Conservation (phyloP, 2,329 filamentous ascomycete genomes). For the Rachicladosporium sp. region DNA sequence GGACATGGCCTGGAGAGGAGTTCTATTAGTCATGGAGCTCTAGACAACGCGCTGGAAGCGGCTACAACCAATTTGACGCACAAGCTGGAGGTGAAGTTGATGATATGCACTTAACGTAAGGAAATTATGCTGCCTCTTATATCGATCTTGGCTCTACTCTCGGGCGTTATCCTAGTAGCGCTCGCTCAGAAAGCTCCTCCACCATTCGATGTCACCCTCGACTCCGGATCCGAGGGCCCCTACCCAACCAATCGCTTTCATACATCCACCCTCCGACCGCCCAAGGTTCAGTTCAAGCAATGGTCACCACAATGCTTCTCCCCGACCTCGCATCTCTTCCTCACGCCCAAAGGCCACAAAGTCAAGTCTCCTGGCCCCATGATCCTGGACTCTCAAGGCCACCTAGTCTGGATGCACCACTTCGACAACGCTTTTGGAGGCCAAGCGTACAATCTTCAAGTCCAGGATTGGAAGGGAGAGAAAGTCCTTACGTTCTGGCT, state of each 20-base stretch:
- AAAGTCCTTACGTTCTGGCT: conserved; percentile 24
- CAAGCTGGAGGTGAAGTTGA: no score
- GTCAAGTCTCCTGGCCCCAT: conserved; percentile 14
- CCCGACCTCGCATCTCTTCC: conserved; percentile 16
- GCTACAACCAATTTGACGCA: no score
- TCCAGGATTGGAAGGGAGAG: conserved; percentile 21
- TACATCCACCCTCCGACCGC: conserved; percentile 14
- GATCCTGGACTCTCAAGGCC: conserved; percentile 15
- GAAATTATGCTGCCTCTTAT: no score
- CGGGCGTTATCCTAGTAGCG: no score
- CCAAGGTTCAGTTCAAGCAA: conserved; percentile 16
- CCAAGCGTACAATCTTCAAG: conserved; percentile 18
- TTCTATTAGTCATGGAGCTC: no score
- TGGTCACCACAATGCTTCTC: conserved; percentile 14
- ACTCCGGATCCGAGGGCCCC: conserved; percentile 18
- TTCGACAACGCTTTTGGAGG: conserved; percentile 13
- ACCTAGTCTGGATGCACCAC: conserved; percentile 14
- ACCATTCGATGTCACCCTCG: conserved; percentile 3
- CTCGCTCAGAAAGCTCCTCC: background rate
- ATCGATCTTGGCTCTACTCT: no score
- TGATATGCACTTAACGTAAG: no score
- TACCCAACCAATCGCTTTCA: conserved; percentile 16
- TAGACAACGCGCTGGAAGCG: no score
- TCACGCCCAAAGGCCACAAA: conserved; percentile 13
- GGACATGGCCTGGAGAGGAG: no score